Evolutionary conservation across 192 early-diverging fungal genomes (phyloP).

Genomic region (Rhizophagus clarus): DNA sequence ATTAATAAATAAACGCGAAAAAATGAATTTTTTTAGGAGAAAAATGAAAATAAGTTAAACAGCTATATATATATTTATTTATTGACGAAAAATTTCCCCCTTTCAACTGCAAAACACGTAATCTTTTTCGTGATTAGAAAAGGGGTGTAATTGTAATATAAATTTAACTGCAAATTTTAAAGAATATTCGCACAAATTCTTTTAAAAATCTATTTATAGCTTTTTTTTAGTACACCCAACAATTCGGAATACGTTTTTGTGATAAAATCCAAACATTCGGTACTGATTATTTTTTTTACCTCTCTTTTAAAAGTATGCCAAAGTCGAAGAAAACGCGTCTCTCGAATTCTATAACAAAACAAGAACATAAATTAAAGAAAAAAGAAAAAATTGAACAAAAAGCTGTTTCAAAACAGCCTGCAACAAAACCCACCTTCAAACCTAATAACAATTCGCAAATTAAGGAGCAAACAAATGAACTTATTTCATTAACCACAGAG

Average conservation of each 20-base stretch:
- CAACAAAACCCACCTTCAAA: no score
- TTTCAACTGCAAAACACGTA: neutral
- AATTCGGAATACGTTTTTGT: neutral
- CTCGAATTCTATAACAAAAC: neutral
- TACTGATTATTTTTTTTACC: neutral
- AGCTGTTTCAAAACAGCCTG: no score
- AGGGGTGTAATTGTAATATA: neutral
- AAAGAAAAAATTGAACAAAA: neutral
- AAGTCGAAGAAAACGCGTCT: neutral
- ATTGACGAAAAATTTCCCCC: no score
- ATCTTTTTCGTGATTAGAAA: neutral
- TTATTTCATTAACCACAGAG: neutral
- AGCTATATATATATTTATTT: no score
- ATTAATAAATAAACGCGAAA: neutral
- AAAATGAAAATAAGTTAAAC: neutral
- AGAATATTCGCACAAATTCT: no score
- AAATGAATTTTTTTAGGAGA: neutral
- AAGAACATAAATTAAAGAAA: neutral
- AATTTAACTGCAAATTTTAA: neutral
- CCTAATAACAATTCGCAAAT: neutral
- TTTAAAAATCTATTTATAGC: no score
- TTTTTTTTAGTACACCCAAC: neutral
- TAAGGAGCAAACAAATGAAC: neutral
- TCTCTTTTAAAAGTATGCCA: neutral
- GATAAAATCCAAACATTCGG: neutral